Conservation (phyloP, 768 basidiomycete genomes). For the Suillus clintonianus region DNA sequence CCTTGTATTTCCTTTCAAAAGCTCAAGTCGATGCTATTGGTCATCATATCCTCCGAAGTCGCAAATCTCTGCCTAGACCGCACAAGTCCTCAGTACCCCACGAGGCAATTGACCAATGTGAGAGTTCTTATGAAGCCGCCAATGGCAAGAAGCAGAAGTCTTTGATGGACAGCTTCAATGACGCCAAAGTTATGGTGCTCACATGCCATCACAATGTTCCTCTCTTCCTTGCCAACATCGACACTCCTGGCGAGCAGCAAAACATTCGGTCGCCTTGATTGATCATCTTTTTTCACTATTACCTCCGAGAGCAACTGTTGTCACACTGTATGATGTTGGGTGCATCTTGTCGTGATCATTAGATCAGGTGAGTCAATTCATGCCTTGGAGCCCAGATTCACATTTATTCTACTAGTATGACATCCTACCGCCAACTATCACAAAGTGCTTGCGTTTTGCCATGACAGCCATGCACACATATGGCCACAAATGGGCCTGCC, state of each 20-base stretch:
- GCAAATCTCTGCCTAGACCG: slow-evolving; percentile 14
- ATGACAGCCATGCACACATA: slow-evolving; percentile 42
- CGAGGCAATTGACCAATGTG: slow-evolving; percentile 36
- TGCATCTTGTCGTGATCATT: slow-evolving; percentile 32
- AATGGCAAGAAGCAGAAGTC: slow-evolving; percentile 34
- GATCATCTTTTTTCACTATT: slow-evolving; percentile 29
- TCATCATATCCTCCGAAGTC: slow-evolving; percentile 20
- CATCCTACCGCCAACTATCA: slow-evolving; percentile 22
- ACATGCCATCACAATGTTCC: slow-evolving; percentile 40
- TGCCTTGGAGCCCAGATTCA: neutral
- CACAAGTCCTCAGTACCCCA: slow-evolving; percentile 28
- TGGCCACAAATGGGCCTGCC: slow-evolving; percentile 37
- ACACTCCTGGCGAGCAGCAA: slow-evolving; percentile 40
- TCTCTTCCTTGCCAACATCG: slow-evolving; percentile 41
- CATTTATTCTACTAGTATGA: slow-evolving; percentile 21
- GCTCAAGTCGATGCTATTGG: slow-evolving; percentile 26
- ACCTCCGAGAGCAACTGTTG: slow-evolving; percentile 28
- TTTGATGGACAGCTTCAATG: slow-evolving; percentile 27
- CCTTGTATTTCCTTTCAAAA: slow-evolving; percentile 35
- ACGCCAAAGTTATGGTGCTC: slow-evolving; percentile 38
- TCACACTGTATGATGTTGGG: slow-evolving; percentile 33
- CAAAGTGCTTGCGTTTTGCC: slow-evolving; percentile 26
- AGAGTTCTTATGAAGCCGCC: slow-evolving; percentile 34
- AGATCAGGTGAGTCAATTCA: slow-evolving; percentile 22
- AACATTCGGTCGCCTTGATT: slow-evolving; percentile 38